Evolutionary conservation across 2,329 filamentous ascomycete genomes (phyloP), one percentile per base, ranked within the genome.

Genomic region (Aspergillus ibericus): DNA sequence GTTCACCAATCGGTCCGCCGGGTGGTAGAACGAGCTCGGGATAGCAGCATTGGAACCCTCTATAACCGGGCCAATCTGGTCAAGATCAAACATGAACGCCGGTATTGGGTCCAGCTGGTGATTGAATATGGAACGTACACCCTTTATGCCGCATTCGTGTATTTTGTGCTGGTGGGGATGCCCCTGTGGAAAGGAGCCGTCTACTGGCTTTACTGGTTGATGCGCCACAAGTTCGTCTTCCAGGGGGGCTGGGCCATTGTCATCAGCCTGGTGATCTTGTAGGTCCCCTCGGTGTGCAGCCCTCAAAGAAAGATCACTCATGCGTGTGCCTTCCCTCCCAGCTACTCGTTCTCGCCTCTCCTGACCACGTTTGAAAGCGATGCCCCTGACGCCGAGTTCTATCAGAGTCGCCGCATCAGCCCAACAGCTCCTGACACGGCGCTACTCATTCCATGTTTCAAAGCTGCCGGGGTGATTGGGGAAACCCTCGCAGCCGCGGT

Each of bases 361-460:
- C 66, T 79, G 8, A 64, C 68, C 50, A 60, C 69, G 5, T 75
- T 75, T 44, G 73, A 75, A 58, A 64, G 66, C n/a, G 67, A 75
- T 42, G 65, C 70, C 2, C 70, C 70, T 1, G 34, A 63, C 3
- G 47, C 61, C 25, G 59, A 67, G 0, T 62, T 61, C 13, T 60
- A 57, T 27, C 22, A 59, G 25, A 40, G 57, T 5, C 58, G 60
- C 1, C 61, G 65, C 16, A 59, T 68, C n/a, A 53, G 62, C 16
- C 58, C 42, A 46, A 71, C 70, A 1, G 61, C 66, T 2, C 56
- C 58, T 2, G 72, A 78, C 40, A 79, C 76, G 0, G 77, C 77
- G 0, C 68, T 80, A 1, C 63, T 81, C 13, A 81, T 82, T n/a
- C 79, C 80, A 12, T 81, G 79, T 62, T 81, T 81, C 66, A 80